Percentiles rank a stretch among this genome's conserved stretches.
Evolutionary conservation across 2,329 filamentous ascomycete genomes (phyloP).

Genomic region (Rutstroemia sp.): DNA sequence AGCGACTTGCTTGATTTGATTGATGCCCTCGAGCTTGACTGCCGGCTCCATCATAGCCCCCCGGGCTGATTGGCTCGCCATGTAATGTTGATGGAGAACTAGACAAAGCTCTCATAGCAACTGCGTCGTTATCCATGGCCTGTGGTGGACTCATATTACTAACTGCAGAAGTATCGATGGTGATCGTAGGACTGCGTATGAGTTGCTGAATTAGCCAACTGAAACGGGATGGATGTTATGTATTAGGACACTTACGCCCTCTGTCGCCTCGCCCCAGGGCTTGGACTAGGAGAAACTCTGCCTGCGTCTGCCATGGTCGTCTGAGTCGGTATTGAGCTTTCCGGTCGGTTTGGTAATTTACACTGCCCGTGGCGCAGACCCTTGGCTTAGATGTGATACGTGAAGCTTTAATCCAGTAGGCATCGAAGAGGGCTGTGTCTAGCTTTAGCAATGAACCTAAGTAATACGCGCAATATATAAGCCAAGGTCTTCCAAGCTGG

Average conservation of each 20-base stretch:
- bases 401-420: background rate
- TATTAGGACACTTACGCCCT: slow-evolving; percentile 28
- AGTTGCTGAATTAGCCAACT: slow-evolving; percentile 1
- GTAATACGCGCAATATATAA: background rate
- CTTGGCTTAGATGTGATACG: background rate
- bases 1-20: slow-evolving; percentile 22
- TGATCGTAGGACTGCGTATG: slow-evolving; percentile 40
- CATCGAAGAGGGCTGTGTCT: background rate
- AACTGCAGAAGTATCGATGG: slow-evolving; percentile 48
- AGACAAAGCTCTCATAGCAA: slow-evolving; percentile 30
- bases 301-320: slow-evolving; percentile 19
- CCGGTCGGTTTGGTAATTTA: slow-evolving; percentile 15
- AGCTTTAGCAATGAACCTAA: background rate
- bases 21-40: slow-evolving; percentile 20
- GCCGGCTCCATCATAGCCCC: slow-evolving; percentile 26
- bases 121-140: slow-evolving; percentile 28
- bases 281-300: slow-evolving; percentile 19
- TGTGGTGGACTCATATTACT: slow-evolving; percentile 29
- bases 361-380: slow-evolving; percentile 18
- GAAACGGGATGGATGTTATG: slow-evolving; percentile 15
- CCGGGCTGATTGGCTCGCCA: slow-evolving; percentile 30
- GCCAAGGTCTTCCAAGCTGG: background rate
- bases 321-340: slow-evolving; percentile 6
- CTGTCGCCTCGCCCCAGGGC: slow-evolving; percentile 25
- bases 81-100: slow-evolving; percentile 29